Conservation (phyloP, 352 stramenopile species). For the Pilasporangium apinafurcum region DNA sequence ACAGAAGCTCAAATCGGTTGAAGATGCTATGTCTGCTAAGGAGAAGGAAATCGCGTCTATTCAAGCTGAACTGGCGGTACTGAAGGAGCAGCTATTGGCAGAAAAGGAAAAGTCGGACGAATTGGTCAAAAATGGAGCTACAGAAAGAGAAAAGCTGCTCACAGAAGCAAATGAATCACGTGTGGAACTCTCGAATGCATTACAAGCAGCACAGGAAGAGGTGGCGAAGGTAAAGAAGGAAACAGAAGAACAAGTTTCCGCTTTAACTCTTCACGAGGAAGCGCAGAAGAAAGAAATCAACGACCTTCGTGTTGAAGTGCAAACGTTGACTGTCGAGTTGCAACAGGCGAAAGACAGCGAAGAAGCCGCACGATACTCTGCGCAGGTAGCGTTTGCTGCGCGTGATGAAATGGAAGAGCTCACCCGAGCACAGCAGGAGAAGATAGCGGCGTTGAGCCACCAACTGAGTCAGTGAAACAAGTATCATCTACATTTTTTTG, state of each 20-base stretch:
- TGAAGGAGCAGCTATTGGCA: conserved; percentile 26
- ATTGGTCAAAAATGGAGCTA: conserved; percentile 9
- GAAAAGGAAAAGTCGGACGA: conserved; percentile 23
- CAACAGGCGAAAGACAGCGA: conserved; percentile 59
- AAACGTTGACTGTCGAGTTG: conserved; percentile 33
- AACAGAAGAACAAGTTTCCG: neutral
- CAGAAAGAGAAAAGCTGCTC: conserved; percentile 16
- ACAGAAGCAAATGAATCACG: conserved; percentile 11
- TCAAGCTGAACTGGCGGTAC: conserved; percentile 3
- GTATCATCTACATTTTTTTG: neutral
- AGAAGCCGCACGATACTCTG: conserved; percentile 60
- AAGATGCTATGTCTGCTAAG: conserved; percentile 21
- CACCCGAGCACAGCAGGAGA: conserved; percentile 30
- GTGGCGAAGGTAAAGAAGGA: neutral
- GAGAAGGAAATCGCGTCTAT: conserved; percentile 17
- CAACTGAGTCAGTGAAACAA: conserved; percentile 2
- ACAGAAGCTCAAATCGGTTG: conserved; percentile 19
- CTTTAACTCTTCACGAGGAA: neutral
- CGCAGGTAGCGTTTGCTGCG: conserved; percentile 63
- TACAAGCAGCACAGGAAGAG: neutral
- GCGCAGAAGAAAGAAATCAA: conserved; percentile 20
- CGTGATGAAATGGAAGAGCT: conserved; percentile 51
- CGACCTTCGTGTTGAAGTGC: conserved; percentile 27
- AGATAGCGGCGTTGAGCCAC: conserved; percentile 23
- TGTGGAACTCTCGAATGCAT: conserved; percentile 1